Evolutionary conservation across 2,329 filamentous ascomycete species (phyloP).

Genomic region (Colletotrichum sojae): DNA sequence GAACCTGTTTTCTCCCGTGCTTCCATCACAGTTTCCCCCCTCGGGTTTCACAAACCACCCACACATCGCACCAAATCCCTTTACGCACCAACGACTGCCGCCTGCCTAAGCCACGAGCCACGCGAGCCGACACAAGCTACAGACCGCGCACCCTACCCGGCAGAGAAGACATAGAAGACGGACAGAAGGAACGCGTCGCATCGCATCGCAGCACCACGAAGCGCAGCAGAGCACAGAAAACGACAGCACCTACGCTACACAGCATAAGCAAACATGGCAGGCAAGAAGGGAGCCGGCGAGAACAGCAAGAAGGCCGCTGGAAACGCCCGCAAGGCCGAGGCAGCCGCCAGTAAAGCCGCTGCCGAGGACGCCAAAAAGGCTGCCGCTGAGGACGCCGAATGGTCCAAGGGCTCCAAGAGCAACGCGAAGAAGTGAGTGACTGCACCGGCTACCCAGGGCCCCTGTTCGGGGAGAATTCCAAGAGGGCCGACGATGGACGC

Average conservation of each 20-base stretch:
- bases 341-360: constrained; percentile 84
- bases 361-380: constrained; percentile 76
- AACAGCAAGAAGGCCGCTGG: constrained; percentile 91
- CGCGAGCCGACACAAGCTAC: constrained; percentile 25
- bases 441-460: not conserved
- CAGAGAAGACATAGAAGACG: constrained; percentile 1
- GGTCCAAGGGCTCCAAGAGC: constrained; percentile 88
- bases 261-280: constrained; percentile 68
- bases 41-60: constrained; percentile 29
- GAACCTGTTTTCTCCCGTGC: constrained; percentile 29
- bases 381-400: constrained; percentile 80
- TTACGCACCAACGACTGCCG: constrained; percentile 29
- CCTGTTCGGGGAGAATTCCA: not conserved
- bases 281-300: constrained; percentile 78
- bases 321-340: constrained; percentile 93
- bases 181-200: constrained; percentile 9
- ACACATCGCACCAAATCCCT: constrained; percentile 22
- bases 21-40: constrained; percentile 7
- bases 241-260: not conserved
- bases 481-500: not conserved
- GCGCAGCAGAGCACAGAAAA: constrained; percentile 30
- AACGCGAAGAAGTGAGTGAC: constrained; percentile 84
- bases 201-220: constrained; percentile 33
- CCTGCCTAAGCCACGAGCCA: constrained; percentile 25
- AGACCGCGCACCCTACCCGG: constrained; percentile 10